phyloP scores from a whole-genome alignment of 2,329 filamentous ascomycete species.

The Claviceps pazoutovae region DNA sequence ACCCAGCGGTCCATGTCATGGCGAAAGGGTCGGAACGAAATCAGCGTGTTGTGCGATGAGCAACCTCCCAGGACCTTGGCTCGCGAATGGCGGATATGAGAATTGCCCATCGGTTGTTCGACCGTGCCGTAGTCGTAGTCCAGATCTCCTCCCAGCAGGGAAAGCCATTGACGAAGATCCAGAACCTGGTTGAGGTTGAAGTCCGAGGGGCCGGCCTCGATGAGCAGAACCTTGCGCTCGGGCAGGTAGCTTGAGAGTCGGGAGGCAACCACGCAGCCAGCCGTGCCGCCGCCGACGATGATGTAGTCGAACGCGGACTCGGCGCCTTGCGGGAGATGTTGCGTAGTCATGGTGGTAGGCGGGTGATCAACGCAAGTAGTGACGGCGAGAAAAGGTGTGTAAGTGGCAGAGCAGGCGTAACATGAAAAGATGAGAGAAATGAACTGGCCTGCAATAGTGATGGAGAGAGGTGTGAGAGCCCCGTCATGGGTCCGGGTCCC shows the following conservation, averaged over 20 bases:
- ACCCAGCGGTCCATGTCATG: constrained; percentile 83
- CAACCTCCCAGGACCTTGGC: constrained; percentile 88
- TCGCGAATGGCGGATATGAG: constrained; percentile 78
- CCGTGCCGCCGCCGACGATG: constrained; percentile 73
- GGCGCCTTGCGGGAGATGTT: constrained; percentile 48
- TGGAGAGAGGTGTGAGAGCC: no score
- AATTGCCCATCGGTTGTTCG: constrained; percentile 86
- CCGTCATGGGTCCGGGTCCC: no score
- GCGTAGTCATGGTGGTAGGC: constrained; percentile 47
- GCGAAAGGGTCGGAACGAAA: constrained; percentile 82
- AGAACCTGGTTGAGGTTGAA: constrained; percentile 79
- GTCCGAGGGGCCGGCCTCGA: constrained; percentile 82
- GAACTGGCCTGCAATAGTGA: no score
- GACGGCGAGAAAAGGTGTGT: background rate
- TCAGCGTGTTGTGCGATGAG: constrained; percentile 87
- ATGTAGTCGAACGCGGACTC: constrained; percentile 67
- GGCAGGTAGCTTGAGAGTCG: constrained; percentile 73
- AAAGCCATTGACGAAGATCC: constrained; percentile 76
- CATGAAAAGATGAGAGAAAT: no score
- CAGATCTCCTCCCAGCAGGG: constrained; percentile 69
- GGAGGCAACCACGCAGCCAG: constrained; percentile 71
- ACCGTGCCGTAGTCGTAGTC: constrained; percentile 86
- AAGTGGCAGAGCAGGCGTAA: background rate
- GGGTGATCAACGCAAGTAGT: background rate
- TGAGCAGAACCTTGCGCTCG: constrained; percentile 64